phyloP scores from a whole-genome alignment of 1,284 basidiomycete genomes.

The Phylloporus sp. region DNA sequence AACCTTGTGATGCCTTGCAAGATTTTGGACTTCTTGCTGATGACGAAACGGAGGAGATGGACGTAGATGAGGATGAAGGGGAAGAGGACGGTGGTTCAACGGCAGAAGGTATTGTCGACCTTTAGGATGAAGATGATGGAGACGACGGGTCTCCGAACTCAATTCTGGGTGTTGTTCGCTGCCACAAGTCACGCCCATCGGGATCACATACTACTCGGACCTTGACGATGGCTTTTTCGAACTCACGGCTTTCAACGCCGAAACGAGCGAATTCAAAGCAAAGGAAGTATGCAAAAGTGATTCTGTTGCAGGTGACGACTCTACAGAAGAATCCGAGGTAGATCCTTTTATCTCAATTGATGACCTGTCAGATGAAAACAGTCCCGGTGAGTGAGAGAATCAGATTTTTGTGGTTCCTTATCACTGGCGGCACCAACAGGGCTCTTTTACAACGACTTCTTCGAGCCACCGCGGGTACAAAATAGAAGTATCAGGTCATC shows the following conservation, averaged over 20 bases:
- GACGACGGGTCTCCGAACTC: conserved; percentile 18
- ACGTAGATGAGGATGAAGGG: conserved; percentile 30
- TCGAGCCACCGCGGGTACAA: conserved; percentile 50
- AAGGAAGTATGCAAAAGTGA: conserved; percentile 63
- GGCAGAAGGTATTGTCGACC: conserved; percentile 45
- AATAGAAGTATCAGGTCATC: conserved; percentile 27
- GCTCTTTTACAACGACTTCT: conserved; percentile 73
- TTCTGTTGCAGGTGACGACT: conserved; percentile 54
- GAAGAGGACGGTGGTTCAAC: conserved; percentile 39
- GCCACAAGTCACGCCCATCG: conserved; percentile 17
- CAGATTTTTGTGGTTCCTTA: not conserved
- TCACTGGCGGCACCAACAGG: conserved; percentile 46
- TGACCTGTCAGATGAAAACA: conserved; percentile 41
- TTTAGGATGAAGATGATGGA: conserved; percentile 51
- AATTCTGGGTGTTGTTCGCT: conserved; percentile 38
- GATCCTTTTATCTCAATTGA: conserved; percentile 76
- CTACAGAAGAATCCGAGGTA: conserved; percentile 56
- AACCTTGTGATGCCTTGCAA: too few species aligned
- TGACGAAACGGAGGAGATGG: conserved; percentile 28
- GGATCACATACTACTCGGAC: conserved; percentile 50
- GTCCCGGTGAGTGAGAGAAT: conserved; percentile 43
- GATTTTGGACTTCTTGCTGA: too few species aligned
- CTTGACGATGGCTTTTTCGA: conserved; percentile 97
- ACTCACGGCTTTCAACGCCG: conserved; percentile 86
- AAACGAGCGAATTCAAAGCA: conserved; percentile 83